Conservation (phyloP, 352 stramenopile species). For the Elongisporangium anandrum region DNA sequence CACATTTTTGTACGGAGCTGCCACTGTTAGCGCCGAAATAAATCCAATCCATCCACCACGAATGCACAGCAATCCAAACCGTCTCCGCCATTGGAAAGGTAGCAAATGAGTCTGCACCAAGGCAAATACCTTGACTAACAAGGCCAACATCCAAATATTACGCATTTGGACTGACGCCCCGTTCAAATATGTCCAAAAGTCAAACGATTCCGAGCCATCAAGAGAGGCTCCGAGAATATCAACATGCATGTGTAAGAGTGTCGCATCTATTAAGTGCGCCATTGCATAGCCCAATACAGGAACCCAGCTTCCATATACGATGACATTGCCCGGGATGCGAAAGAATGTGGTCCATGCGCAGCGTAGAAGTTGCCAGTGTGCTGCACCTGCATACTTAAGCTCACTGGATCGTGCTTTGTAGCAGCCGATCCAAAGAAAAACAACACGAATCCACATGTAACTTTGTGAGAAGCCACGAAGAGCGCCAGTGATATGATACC, state of each 20-base stretch:
- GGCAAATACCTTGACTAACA: background rate
- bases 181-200: background rate
- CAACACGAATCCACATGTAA: slow-evolving; percentile 47
- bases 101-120: background rate
- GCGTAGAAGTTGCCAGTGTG: background rate
- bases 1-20: background rate
- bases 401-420: background rate
- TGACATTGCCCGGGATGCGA: background rate
- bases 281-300: background rate
- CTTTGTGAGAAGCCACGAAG: slow-evolving; percentile 25
- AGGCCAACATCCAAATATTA: background rate
- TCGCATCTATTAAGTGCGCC: background rate
- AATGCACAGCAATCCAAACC: background rate
- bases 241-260: background rate
- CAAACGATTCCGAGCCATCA: background rate
- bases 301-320: background rate
- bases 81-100: background rate
- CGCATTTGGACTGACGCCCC: background rate
- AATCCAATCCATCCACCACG: background rate
- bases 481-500: slow-evolving; percentile 15
- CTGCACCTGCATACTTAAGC: background rate
- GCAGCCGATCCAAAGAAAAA: slow-evolving; percentile 6
- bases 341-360: background rate
- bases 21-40: background rate
- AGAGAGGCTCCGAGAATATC: background rate